phyloP scores from a whole-genome alignment of 2,329 filamentous ascomycete species.

The Aspergillus transmontanensis region DNA sequence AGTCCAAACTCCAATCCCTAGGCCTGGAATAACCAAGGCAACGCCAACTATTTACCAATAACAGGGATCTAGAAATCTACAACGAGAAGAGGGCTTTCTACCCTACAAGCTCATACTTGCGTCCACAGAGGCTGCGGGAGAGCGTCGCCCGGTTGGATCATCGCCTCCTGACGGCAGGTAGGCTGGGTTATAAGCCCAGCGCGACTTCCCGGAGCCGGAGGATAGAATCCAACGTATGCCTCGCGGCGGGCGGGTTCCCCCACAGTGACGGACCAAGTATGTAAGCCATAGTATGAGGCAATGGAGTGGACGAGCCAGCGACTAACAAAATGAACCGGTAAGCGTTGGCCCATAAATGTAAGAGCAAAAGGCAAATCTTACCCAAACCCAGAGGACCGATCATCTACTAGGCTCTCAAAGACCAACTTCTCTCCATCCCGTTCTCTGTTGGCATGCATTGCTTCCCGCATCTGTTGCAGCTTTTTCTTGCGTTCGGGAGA shows the following conservation, averaged over 20 bases:
- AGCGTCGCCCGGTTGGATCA: slow-evolving; percentile 38
- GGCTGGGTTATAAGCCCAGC: slow-evolving; percentile 24
- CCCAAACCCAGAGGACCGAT: slow-evolving; percentile 79
- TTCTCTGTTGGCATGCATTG: slow-evolving; percentile 31
- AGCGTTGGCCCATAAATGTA: slow-evolving; percentile 13
- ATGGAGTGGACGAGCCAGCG: slow-evolving; percentile 94
- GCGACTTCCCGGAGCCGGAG: slow-evolving; percentile 35
- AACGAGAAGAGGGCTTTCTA: neutral
- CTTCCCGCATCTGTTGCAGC: slow-evolving; percentile 48
- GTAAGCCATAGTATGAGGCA: slow-evolving; percentile 86
- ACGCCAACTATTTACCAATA: neutral
- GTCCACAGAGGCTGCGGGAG: slow-evolving; percentile 42
- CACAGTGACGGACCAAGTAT: slow-evolving; percentile 77
- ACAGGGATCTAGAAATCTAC: neutral
- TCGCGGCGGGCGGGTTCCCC: slow-evolving; percentile 72
- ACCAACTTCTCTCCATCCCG: slow-evolving; percentile 69
- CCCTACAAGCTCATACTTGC: slow-evolving; percentile 31
- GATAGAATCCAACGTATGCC: slow-evolving; percentile 74
- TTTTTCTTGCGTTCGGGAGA: slow-evolving; percentile 56
- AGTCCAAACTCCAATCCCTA: neutral
- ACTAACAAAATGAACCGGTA: slow-evolving; percentile 46
- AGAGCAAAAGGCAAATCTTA: slow-evolving; percentile 49
- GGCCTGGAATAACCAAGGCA: neutral
- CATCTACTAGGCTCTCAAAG: slow-evolving; percentile 76
- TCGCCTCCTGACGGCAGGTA: slow-evolving; percentile 30